Evolutionary conservation across 2,329 filamentous ascomycete genomes (phyloP).

Genomic region (Hirsutella rhossiliensis): DNA sequence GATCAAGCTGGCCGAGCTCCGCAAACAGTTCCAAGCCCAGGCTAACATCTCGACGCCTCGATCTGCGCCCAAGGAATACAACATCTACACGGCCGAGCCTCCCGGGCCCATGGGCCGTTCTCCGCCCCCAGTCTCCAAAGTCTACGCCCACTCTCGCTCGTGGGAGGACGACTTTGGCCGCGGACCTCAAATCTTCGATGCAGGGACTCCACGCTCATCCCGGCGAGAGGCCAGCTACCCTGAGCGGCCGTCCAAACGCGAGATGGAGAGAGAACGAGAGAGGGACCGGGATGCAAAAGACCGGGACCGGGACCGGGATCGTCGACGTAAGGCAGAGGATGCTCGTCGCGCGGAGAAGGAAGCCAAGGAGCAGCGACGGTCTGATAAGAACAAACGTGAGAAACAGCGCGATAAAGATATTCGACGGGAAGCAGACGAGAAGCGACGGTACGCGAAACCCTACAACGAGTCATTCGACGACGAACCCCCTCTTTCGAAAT

Average conservation of each 20-base stretch:
- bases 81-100: constrained; percentile 40
- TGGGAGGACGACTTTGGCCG: constrained; percentile 34
- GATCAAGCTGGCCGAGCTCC: constrained; percentile 53
- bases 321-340: constrained; percentile 11
- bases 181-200: constrained; percentile 29
- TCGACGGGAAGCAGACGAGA: constrained; percentile 23
- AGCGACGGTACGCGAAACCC: constrained; percentile 20
- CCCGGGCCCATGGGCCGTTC: neutral
- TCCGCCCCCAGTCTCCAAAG: constrained; percentile 15
- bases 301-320: constrained; percentile 10
- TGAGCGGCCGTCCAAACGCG: constrained; percentile 31
- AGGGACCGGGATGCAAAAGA: constrained; percentile 6
- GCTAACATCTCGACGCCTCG: constrained; percentile 31
- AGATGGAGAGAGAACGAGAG: constrained; percentile 24
- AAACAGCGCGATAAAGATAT: constrained; percentile 26
- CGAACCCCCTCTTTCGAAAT: constrained; percentile 13
- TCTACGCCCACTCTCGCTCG: constrained; percentile 25
- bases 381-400: constrained; percentile 21
- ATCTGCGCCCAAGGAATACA: constrained; percentile 26
- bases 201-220: constrained; percentile 19
- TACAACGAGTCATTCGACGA: constrained; percentile 24
- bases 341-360: constrained; percentile 18
- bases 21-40: constrained; percentile 37
- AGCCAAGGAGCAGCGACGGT: constrained; percentile 19
- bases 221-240: constrained; percentile 36